Percentiles rank a stretch among this genome's conserved stretches.
Conservation (phyloP, 2,329 filamentous ascomycete species). For the Nakataea oryzae region DNA sequence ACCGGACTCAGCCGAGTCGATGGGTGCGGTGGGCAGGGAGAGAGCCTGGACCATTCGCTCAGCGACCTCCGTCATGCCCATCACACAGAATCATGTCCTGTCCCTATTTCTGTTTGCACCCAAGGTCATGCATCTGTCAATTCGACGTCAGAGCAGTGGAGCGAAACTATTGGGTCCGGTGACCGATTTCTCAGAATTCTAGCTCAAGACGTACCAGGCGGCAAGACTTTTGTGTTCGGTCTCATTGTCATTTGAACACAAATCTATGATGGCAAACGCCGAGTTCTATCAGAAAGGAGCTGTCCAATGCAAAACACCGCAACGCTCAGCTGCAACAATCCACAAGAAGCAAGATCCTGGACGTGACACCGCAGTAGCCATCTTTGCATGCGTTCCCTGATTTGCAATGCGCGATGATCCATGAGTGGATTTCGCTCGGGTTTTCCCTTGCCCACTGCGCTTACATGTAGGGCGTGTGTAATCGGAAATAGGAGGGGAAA, state of each 20-base stretch:
- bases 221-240: neutral
- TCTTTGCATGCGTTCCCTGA: neutral
- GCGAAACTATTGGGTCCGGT: too few relatives aligned
- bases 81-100: neutral
- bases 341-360: neutral
- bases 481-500: too few relatives aligned
- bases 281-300: too few relatives aligned
- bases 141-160: too few relatives aligned
- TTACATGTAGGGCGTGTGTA: too few relatives aligned
- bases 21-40: too few relatives aligned
- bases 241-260: neutral
- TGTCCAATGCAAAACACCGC: neutral
- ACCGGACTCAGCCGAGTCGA: neutral
- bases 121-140: too few relatives aligned
- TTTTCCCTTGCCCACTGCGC: neutral
- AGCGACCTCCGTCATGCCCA: neutral
- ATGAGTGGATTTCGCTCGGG: neutral
- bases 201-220: too few relatives aligned
- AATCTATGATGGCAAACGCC: neutral
- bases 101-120: too few relatives aligned
- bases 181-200: too few relatives aligned
- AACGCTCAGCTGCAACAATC: neutral
- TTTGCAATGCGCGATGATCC: neutral
- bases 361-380: neutral
- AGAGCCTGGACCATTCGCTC: neutral